Conservation (phyloP, 2,329 filamentous ascomycete species). For the Pseudogymnoascus pannorum region DNA sequence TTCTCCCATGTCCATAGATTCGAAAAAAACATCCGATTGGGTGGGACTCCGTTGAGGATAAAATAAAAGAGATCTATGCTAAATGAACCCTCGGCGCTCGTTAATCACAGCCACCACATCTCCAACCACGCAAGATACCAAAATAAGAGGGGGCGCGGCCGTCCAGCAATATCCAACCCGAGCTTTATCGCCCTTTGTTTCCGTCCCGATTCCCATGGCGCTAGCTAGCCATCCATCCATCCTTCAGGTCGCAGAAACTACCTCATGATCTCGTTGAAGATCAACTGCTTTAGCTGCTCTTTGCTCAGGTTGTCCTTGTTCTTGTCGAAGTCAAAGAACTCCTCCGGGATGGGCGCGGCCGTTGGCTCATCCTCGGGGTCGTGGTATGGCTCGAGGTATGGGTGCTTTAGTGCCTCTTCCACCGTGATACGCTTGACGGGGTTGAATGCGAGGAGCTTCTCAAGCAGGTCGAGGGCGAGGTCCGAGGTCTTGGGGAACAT, state of each 20-base stretch:
- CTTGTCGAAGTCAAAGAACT: conserved; percentile 99
- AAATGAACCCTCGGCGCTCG: background rate
- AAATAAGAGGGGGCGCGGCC: background rate
- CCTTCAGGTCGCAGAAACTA: conserved; percentile 14
- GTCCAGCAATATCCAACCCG: conserved; percentile 2
- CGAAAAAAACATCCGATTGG: background rate
- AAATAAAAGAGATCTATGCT: conserved; percentile 8
- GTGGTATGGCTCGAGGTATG: conserved; percentile 97
- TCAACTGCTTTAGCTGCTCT: conserved; percentile 94
- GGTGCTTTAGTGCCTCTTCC: conserved; percentile 93
- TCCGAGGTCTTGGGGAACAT: conserved; percentile 99
- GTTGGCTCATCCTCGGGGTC: conserved; percentile 98
- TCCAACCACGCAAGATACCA: background rate
- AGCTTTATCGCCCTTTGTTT: background rate
- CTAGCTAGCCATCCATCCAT: background rate
- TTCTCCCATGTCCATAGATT: background rate
- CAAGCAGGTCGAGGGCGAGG: conserved; percentile 82
- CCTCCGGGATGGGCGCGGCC: conserved; percentile 91
- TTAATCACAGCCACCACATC: conserved; percentile 3
- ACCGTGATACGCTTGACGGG: conserved; percentile 98
- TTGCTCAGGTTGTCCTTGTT: conserved; percentile 99
- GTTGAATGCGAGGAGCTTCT: conserved; percentile 96
- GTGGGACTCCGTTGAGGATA: conserved; percentile 4
- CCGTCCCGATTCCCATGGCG: conserved; percentile 3
- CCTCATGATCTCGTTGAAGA: conserved; percentile 86